Base-by-base conservation (phyloP, 441 rosid species). In the Kokia cookei region DNA sequence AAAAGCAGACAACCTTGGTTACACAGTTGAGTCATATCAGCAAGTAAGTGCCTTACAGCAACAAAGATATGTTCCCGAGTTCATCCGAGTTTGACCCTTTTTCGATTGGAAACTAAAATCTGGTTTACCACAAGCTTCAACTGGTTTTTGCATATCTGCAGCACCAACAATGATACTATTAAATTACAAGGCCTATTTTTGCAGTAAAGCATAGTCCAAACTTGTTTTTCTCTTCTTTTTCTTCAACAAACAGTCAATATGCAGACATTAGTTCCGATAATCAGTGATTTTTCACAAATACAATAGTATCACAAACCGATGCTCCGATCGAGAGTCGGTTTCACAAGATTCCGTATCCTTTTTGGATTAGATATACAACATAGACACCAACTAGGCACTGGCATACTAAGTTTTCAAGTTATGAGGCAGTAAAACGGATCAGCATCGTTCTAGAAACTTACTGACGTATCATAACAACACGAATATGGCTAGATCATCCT, bases 1-100 rank as follows among this genome's bases (percentile, higher is more conserved):
- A 69, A 22, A 61, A 79, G 76, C 76, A 58, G 79, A 73, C 87
- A 77, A 73, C 72, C 35, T 62, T 72, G 75, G 71, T 66, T 83
- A 77, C 66, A 55, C 60, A 58, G 72, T 62, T 67, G 61, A 73
- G 70, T 73, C 78, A 71, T 60, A 77, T 69, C 81, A 76, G 62
- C 57, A 60, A 74, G 72, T 32, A 71, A 58, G 54, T 73, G 78
- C 72, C 68, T 70, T 77, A 60, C 61, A 13, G 72, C 75, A 80
- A 77, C 81, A 77, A 82, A 82, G 77, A 79, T 84, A 71, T 71
- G 77, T 74, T 74, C 71, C 57, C 64, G 4, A 64, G 55, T 78
- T 68, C 79, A 64, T 78, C 77, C 75, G 42, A 78, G 82, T 80
- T 83, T 83, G 86, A 78, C 86, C 71, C 81, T 17, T 57, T 5